A percentile compares a stretch with the other conserved stretches of the same genome.
phyloP scores from a whole-genome alignment of 2,329 filamentous ascomycete species.

The Dendrostoma leiphaemia region DNA sequence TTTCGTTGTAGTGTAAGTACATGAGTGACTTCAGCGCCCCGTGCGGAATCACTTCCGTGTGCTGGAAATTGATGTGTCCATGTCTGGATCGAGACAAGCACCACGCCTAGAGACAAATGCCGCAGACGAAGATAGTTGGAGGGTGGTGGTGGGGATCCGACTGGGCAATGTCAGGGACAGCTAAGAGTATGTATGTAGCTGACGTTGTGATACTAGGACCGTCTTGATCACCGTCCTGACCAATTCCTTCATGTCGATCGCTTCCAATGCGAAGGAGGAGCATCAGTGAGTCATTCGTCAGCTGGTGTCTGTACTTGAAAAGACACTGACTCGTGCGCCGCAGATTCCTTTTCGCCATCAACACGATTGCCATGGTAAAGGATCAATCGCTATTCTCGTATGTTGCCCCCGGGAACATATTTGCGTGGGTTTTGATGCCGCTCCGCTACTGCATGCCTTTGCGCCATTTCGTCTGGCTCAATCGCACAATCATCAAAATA shows the following conservation, averaged over 20 bases:
- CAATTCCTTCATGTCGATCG: conserved; percentile 94
- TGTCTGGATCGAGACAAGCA: background rate
- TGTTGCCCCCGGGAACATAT: conserved; percentile 84
- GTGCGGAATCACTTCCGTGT: background rate
- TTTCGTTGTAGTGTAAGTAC: conserved; percentile 75
- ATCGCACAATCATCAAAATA: conserved; percentile 86
- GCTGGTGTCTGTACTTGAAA: background rate
- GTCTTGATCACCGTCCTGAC: conserved; percentile 95
- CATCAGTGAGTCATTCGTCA: conserved; percentile 55
- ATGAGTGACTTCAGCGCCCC: conserved; percentile 4
- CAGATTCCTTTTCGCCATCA: conserved; percentile 88
- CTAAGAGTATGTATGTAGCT: too few species aligned
- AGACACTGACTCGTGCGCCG: background rate
- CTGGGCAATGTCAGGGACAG: too few species aligned
- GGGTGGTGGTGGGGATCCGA: too few species aligned
- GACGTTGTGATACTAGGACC: conserved; percentile 50
- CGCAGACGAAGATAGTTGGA: too few species aligned
- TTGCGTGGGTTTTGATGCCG: conserved; percentile 86
- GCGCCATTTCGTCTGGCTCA: conserved; percentile 77
- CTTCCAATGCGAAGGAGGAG: conserved; percentile 89
- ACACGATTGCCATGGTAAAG: conserved; percentile 97
- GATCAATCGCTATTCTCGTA: conserved; percentile 97
- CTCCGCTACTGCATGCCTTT: conserved; percentile 78
- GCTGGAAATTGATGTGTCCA: background rate
- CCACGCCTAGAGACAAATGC: background rate